phyloP scores from a whole-genome alignment of 192 early-diverging fungal genomes.

The Irineochytrium annulatum region DNA sequence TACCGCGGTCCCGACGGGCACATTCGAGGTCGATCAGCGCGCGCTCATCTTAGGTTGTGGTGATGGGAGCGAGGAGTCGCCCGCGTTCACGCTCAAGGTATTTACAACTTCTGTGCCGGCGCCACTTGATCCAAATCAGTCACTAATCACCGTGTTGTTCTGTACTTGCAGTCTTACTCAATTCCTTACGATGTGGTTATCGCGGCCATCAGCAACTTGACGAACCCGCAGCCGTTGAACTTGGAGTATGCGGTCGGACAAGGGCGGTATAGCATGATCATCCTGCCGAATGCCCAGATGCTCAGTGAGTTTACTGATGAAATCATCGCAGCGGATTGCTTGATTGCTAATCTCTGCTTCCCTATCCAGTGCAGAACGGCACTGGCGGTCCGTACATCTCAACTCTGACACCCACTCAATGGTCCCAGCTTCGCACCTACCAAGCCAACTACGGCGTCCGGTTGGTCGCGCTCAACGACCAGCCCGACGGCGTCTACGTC shows the following conservation, averaged over 20 bases:
- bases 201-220: not conserved
- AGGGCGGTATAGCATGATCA: slow-evolving; percentile 2
- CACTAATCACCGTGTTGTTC: too few species aligned
- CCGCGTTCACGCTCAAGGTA: not conserved
- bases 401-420: slow-evolving; percentile 3
- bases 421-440: slow-evolving; percentile 6
- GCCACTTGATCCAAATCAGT: too few species aligned
- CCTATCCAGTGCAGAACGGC: too few species aligned
- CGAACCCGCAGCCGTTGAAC: not conserved
- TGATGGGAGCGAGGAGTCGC: not conserved
- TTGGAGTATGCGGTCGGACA: not conserved
- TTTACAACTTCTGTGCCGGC: too few species aligned
- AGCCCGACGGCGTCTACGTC: not conserved
- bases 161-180: not conserved
- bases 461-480: slow-evolving; percentile 9
- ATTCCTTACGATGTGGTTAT: not conserved
- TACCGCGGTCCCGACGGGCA: not conserved
- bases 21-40: not conserved
- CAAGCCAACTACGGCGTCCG: slow-evolving; percentile 7
- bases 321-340: not conserved
- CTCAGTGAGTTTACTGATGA: not conserved
- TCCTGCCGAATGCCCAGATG: slow-evolving; percentile 2
- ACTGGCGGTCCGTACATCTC: slow-evolving; percentile 6
- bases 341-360: too few species aligned
- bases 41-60: not conserved